These are phyloP conservation scores for Amyloporia xantha DNA, from an alignment of 768 basidiomycete genomes.

Conservation along the genomic window DNA sequence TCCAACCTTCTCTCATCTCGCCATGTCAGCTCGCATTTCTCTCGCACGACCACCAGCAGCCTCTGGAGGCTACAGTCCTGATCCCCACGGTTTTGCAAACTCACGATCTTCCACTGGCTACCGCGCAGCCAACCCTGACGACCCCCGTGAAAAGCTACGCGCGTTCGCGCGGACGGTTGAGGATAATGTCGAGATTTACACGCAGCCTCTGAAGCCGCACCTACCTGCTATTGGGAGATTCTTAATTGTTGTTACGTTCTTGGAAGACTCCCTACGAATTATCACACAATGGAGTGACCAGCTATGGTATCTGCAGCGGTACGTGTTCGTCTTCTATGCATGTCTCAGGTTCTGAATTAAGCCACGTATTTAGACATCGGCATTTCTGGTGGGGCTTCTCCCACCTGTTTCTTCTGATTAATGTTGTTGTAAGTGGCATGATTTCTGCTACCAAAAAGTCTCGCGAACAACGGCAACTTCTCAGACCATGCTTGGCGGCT, in stretches of 20 bases:
- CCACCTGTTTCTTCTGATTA: conserved; percentile 85
- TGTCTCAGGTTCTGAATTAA: not conserved
- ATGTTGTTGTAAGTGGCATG: conserved; percentile 70
- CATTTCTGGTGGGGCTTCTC: conserved; percentile 95
- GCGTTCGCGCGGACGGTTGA: conserved; percentile 71
- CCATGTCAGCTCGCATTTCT: conserved; percentile 78
- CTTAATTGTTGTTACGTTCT: conserved; percentile 95
- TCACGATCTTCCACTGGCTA: conserved; percentile 63
- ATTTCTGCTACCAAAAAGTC: not conserved
- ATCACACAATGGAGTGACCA: conserved; percentile 95
- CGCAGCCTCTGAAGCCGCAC: conserved; percentile 90
- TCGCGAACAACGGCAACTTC: not conserved
- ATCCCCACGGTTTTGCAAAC: conserved; percentile 79
- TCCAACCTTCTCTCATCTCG: conserved; percentile 16
- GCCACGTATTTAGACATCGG: conserved; percentile 59
- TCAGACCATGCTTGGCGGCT: conserved; percentile 85
- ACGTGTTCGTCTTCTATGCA: conserved; percentile 25
- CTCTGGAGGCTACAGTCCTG: conserved; percentile 45
- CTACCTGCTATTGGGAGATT: conserved; percentile 94
- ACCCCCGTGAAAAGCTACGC: conserved; percentile 74
- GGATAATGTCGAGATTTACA: conserved; percentile 87
- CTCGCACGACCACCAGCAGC: conserved; percentile 61
- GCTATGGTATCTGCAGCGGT: conserved; percentile 97
- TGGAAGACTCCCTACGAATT: conserved; percentile 94
- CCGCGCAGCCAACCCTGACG: conserved; percentile 74